These are phyloP conservation scores for Sugiyamaella grinbergsii DNA, from an alignment of 1,139 yeast genomes.

Conservation along the genomic window DNA sequence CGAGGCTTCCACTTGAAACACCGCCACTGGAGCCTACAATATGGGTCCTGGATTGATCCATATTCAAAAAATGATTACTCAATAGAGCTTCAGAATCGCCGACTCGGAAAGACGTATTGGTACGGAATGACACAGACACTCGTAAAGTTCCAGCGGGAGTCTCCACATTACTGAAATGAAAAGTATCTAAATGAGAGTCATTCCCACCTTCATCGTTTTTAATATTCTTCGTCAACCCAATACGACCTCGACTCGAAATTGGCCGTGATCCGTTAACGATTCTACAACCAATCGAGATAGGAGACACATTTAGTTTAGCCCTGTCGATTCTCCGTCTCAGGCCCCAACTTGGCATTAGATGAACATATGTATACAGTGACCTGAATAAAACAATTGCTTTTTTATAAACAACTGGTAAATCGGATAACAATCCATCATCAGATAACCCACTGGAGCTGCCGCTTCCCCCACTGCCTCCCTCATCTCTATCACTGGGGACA, in stretches of 20 bases:
- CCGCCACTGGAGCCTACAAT: constrained; percentile 1
- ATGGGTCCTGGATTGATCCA: constrained; percentile 42
- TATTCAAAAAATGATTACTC: constrained; percentile 57
- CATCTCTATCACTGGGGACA: constrained; percentile 46
- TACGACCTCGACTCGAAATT: constrained; percentile 77
- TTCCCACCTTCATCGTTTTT: constrained; percentile 44
- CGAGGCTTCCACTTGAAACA: constrained; percentile 1
- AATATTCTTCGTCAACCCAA: constrained; percentile 70
- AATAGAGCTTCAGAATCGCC: constrained; percentile 67
- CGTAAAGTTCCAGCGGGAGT: constrained; percentile 75
- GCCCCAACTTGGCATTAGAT: constrained; percentile 72
- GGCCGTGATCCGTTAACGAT: constrained; percentile 76
- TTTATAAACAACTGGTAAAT: constrained; percentile 70
- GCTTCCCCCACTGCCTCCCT: constrained; percentile 67
- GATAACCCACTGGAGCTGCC: constrained; percentile 61
- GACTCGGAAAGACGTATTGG: constrained; percentile 65
- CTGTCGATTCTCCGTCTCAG: constrained; percentile 49
- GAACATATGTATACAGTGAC: constrained; percentile 64
- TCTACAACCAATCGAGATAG: constrained; percentile 57
- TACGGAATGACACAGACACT: constrained; percentile 77
- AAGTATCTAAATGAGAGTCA: constrained; percentile 59
- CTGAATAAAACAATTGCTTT: constrained; percentile 75
- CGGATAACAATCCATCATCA: constrained; percentile 63
- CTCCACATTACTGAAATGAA: constrained; percentile 65
- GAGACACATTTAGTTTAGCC: constrained; percentile 44